Conservation (phyloP, 2,329 filamentous ascomycete species). For the Akanthomyces lecanii region DNA sequence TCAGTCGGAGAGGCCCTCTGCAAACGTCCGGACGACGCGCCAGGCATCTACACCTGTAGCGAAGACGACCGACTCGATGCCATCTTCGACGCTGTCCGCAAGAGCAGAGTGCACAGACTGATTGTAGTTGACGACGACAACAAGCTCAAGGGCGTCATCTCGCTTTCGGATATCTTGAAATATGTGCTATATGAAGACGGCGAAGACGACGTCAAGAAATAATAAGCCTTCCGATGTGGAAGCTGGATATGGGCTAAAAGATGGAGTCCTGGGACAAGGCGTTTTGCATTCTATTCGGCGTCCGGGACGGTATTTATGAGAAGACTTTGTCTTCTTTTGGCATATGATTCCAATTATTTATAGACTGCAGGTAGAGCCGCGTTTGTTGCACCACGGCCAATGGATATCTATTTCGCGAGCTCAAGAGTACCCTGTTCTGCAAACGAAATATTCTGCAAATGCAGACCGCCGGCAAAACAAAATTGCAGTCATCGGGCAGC, state of each 20-base stretch:
- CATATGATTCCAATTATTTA: not conserved
- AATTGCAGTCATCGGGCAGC: not conserved
- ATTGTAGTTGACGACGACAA: conserved; percentile 90
- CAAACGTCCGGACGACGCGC: conserved; percentile 84
- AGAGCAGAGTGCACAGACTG: conserved; percentile 87
- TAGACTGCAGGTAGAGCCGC: conserved; percentile 4
- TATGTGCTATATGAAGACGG: conserved; percentile 84
- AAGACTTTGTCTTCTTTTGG: conserved; percentile 4
- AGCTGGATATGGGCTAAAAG: conserved; percentile 1
- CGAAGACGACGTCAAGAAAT: conserved; percentile 33
- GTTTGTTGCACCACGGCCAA: not conserved
- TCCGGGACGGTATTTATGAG: conserved; percentile 1
- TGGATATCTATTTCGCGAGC: not conserved
- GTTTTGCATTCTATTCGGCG: conserved; percentile 14
- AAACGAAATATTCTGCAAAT: not conserved
- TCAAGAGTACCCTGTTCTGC: not conserved
- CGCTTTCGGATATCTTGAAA: conserved; percentile 91
- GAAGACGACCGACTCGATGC: conserved; percentile 88
- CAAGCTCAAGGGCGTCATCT: conserved; percentile 82
- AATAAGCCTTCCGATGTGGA: conserved; percentile 5
- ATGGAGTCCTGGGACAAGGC: not conserved
- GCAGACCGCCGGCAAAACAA: too few species aligned
- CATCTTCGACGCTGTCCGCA: conserved; percentile 94
- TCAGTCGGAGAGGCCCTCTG: conserved; percentile 85
- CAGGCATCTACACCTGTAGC: conserved; percentile 94